Evolutionary conservation across 1,284 basidiomycete genomes (phyloP).

Genomic region (Moesziomyces antarcticus): DNA sequence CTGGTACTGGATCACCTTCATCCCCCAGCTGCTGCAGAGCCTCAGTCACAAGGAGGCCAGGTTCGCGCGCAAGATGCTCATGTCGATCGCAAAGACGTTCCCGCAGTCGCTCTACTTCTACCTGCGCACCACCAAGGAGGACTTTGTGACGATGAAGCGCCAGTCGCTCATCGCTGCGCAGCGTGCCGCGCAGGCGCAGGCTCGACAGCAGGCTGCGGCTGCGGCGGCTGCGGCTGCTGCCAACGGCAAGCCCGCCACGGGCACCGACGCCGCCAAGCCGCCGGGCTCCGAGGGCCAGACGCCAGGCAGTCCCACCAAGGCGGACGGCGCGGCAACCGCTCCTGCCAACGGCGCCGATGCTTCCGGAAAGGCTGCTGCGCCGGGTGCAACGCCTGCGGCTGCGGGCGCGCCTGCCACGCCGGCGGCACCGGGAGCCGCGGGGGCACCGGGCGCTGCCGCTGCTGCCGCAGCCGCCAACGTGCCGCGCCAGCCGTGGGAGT

Average conservation of each 20-base stretch:
- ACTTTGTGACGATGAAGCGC: conserved; percentile 72
- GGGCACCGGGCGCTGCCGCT: conserved; percentile 18
- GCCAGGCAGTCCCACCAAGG: conserved; percentile 26
- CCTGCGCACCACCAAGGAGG: conserved; percentile 89
- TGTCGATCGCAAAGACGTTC: conserved; percentile 90
- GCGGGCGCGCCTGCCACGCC: conserved; percentile 3
- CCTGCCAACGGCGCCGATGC: conserved; percentile 14
- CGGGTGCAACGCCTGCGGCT: conserved; percentile 6
- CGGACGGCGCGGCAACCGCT: conserved; percentile 14
- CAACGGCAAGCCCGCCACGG: conserved; percentile 23
- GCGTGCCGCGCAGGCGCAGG: conserved; percentile 69
- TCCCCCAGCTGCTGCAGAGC: conserved; percentile 93
- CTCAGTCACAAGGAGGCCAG: conserved; percentile 91
- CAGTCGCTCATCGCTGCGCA: conserved; percentile 54
- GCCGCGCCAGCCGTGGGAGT: conserved; percentile 81
- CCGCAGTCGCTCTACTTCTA: conserved; percentile 98
- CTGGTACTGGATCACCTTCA: conserved; percentile 99
- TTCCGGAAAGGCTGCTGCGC: conserved; percentile 10
- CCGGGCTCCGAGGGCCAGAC: conserved; percentile 17
- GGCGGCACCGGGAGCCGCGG: conserved; percentile 10
- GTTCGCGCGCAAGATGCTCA: conserved; percentile 87
- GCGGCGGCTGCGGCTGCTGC: conserved; percentile 24
- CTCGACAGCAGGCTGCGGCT: conserved; percentile 60
- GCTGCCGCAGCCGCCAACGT: conserved; percentile 48
- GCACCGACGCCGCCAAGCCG: conserved; percentile 15